phyloP scores from a whole-genome alignment of 371 early-diverging fungal genomes.

The Chytridium lagenaria region DNA sequence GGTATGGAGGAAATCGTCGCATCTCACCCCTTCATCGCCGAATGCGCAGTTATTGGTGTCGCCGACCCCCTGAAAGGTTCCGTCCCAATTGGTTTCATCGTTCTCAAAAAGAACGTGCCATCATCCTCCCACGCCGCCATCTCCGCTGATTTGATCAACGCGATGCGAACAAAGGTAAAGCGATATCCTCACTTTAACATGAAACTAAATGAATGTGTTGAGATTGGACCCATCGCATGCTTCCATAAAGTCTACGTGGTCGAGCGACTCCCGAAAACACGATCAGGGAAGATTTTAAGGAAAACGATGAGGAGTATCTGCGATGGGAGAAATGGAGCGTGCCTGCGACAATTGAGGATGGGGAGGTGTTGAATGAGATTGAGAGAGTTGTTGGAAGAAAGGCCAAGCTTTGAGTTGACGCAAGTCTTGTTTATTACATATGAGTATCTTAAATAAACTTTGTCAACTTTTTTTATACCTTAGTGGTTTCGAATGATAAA shows the following conservation, averaged over 20 bases:
- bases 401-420: too few relatives aligned
- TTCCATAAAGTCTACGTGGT: constrained; percentile 69
- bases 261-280: constrained; percentile 87
- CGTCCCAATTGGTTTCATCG: constrained; percentile 44
- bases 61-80: constrained; percentile 62
- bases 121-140: neutral
- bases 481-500: too few relatives aligned
- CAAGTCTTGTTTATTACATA: too few relatives aligned
- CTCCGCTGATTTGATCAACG: constrained; percentile 18
- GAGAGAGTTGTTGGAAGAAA: too few relatives aligned
- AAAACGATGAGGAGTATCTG: constrained; percentile 70
- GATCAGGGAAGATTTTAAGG: constrained; percentile 90
- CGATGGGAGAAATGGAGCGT: constrained; percentile 57
- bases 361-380: too few relatives aligned
- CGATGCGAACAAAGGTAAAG: constrained; percentile 28
- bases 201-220: neutral
- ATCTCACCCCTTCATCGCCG: constrained; percentile 74
- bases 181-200: neutral
- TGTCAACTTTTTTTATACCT: too few relatives aligned
- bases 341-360: constrained; percentile 88
- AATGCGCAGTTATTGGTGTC: constrained; percentile 66
- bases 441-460: too few relatives aligned
- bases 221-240: constrained; percentile 80
- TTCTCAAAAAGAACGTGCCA: constrained; percentile 18
- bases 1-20: constrained; percentile 86